A percentile compares a stretch with the other conserved stretches of the same genome.
Conservation (phyloP, 768 basidiomycete genomes). For the Amanita muscaria region DNA sequence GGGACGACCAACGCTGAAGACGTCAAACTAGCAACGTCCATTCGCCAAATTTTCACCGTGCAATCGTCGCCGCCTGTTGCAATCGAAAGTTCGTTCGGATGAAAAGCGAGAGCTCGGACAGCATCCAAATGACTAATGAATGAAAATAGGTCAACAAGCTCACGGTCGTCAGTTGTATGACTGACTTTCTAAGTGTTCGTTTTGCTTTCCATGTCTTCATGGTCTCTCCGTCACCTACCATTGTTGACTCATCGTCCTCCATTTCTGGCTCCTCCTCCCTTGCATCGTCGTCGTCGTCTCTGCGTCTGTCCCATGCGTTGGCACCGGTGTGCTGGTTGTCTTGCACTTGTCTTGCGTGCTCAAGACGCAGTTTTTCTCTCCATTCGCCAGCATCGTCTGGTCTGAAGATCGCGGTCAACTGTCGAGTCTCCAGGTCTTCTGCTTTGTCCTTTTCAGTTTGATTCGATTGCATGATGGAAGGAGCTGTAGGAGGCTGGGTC, state of each 20-base stretch:
- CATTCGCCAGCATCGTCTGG: constrained; percentile 83
- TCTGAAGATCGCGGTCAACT: constrained; percentile 76
- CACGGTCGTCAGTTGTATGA: constrained; percentile 18
- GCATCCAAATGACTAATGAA: constrained; percentile 79
- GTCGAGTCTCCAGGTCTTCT: constrained; percentile 39
- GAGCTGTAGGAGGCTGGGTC: constrained; percentile 23
- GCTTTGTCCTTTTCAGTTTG: constrained; percentile 38
- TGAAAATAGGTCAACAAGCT: constrained; percentile 13
- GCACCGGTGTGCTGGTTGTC: constrained; percentile 30
- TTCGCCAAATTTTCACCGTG: constrained; percentile 93
- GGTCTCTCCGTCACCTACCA: constrained; percentile 60
- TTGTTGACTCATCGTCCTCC: constrained; percentile 55
- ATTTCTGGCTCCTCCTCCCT: constrained; percentile 66
- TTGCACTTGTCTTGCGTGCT: constrained; percentile 37
- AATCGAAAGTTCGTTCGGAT: constrained; percentile 74
- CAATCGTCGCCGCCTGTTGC: constrained; percentile 95
- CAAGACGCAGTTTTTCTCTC: constrained; percentile 67
- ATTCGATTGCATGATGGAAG: constrained; percentile 24
- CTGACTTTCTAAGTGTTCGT: constrained; percentile 84
- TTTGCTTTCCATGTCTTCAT: constrained; percentile 79
- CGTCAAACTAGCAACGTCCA: constrained; percentile 68
- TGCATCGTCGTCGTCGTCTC: constrained; percentile 53
- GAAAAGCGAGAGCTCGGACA: constrained; percentile 85
- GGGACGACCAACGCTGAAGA: constrained; percentile 60
- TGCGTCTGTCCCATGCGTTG: constrained; percentile 43